Evolutionary conservation across 225 moss, liverwort and hornwort species (phyloP), one percentile per base, ranked within the genome.

Genomic region (Climacium dendroides): DNA sequence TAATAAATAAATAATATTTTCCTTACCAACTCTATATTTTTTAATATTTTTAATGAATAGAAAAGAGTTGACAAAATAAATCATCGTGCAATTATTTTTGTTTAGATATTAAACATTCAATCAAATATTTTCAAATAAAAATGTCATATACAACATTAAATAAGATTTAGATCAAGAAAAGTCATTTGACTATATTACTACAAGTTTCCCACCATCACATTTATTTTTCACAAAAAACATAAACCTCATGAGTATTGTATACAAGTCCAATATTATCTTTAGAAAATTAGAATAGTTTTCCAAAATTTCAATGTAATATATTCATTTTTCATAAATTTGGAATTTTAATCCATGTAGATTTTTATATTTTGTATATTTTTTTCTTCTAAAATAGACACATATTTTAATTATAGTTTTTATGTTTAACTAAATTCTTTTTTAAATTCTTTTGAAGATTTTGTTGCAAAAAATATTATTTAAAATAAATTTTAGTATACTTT

Each of bases 61-160:
- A 9, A 30, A 19, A 14, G 7, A 4, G 0, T 78, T 13, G 2
- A 29, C 1, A 58, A 19, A 28, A 41, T 5, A 29, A 43, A 20
- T 19, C 6, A 11, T 43, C 14, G 3, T 30, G 43, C 3, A 12
- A 25, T 16, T 18, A 6, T 26, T 59, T 28, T 0, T 22, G 0
- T 19, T 23, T 3, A 52, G 5, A 29, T 52, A 28, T 13, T 4
- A 61, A 13, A 60, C 13, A 28, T 74, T 10, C 3, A 53, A 61
- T 28, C 19, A n/a, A 50, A 48, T 50, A 7, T 6, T 25, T 61
- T 43, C 2, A 14, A 57, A 71, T 25, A 34, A 16, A 57, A 23
- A 5, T 43, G 3, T 15, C 7, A 43, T 15, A 10, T 58, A 19
- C 10, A 83, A 24, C 11, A 19, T 6, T 4, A 74, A 23, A 35